Conservation (phyloP, 192 early-diverging fungal genomes). For the Rhizophagus sp. region DNA sequence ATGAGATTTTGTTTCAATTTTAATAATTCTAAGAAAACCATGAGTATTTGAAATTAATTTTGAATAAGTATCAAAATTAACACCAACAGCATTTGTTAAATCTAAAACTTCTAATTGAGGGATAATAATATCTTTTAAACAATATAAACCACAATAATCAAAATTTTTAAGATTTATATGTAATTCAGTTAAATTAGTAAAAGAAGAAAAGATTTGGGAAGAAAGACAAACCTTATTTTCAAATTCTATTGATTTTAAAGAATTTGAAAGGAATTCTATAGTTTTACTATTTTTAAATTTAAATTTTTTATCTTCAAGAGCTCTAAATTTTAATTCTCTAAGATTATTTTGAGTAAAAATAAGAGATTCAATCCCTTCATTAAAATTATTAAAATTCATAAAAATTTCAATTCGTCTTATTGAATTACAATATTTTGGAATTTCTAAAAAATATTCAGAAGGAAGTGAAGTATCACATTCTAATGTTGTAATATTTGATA, state of each 20-base stretch:
- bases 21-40: not conserved
- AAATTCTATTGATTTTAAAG: not conserved
- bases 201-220: not conserved
- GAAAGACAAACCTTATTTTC: not conserved
- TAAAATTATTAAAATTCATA: not conserved
- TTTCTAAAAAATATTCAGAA: not conserved
- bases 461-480: not conserved
- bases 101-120: not conserved
- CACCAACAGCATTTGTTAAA: not conserved
- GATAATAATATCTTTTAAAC: not conserved
- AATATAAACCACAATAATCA: not conserved
- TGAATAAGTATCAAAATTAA: not conserved
- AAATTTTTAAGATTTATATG: not conserved
- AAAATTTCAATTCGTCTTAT: not conserved
- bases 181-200: not conserved
- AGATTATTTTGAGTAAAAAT: not conserved
- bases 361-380: not conserved
- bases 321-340: not conserved
- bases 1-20: not conserved
- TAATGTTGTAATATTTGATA: not conserved
- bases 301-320: not conserved
- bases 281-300: not conserved
- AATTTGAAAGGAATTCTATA: not conserved
- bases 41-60: not conserved
- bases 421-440: not conserved